Evolutionary conservation across 2,329 filamentous ascomycete species (phyloP).

Genomic region (Dactylonectria estremocensis): DNA sequence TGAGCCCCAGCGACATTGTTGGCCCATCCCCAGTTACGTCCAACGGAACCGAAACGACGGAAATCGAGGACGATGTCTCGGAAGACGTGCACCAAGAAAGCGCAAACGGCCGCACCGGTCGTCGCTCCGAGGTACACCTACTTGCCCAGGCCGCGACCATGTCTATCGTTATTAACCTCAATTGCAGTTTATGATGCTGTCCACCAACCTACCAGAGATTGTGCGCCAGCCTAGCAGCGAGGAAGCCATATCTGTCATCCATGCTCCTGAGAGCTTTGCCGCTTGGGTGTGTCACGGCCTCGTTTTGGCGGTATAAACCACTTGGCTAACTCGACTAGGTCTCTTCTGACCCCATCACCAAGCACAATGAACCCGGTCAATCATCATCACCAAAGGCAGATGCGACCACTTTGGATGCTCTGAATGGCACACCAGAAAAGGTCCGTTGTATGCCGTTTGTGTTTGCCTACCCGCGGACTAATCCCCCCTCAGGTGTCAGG

Average conservation of each 20-base stretch:
- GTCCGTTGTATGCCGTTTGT: slow-evolving; percentile 34
- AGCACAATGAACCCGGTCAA: slow-evolving; percentile 54
- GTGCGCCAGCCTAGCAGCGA: slow-evolving; percentile 76
- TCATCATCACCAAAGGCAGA: slow-evolving; percentile 57
- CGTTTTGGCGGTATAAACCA: background rate
- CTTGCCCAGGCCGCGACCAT: background rate
- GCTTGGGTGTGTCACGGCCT: slow-evolving; percentile 74
- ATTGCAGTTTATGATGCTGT: slow-evolving; percentile 65
- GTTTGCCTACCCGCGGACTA: slow-evolving; percentile 16
- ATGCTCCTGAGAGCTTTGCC: slow-evolving; percentile 87
- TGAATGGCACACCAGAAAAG: slow-evolving; percentile 42
- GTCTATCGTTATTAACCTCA: background rate
- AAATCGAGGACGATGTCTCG: slow-evolving; percentile 84
- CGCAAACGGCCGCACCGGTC: slow-evolving; percentile 32
- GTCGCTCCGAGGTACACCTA: slow-evolving; percentile 52
- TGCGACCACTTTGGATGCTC: slow-evolving; percentile 51
- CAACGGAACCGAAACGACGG: slow-evolving; percentile 85
- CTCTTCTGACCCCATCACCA: slow-evolving; percentile 57
- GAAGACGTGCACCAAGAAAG: slow-evolving; percentile 67
- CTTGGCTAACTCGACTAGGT: slow-evolving; percentile 52
- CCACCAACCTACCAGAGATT: slow-evolving; percentile 70
- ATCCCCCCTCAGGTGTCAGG: slow-evolving; percentile 32
- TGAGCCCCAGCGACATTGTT: slow-evolving; percentile 78
- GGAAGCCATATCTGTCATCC: slow-evolving; percentile 90
- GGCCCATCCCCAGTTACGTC: slow-evolving; percentile 90